Conservation (phyloP, 2,329 filamentous ascomycete genomes). For the Beauveria bassiana region DNA sequence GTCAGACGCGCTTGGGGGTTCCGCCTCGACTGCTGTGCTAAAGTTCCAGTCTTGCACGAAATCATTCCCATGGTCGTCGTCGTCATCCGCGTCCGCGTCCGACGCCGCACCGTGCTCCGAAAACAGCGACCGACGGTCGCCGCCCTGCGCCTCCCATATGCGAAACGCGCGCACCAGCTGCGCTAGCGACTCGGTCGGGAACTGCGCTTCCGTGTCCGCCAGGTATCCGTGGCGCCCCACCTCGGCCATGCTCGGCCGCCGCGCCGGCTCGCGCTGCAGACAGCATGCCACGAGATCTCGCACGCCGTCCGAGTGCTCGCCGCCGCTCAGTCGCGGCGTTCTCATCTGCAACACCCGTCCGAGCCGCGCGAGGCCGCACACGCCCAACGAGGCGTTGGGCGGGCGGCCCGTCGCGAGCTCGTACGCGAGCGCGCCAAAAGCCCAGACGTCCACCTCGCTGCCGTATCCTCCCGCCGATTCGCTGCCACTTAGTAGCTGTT, state of each 20-base stretch:
- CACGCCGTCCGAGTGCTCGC: conserved; percentile 42
- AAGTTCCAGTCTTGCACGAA: conserved; percentile 51
- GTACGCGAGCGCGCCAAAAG: conserved; percentile 58
- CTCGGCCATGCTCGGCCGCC: conserved; percentile 49
- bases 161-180: conserved; percentile 59
- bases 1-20: conserved; percentile 32
- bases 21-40: conserved; percentile 42
- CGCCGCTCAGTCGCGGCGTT: conserved; percentile 49
- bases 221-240: conserved; percentile 60
- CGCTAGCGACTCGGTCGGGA: conserved; percentile 52
- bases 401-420: conserved; percentile 60
- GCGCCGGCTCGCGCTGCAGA: conserved; percentile 47
- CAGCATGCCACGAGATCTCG: conserved; percentile 54
- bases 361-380: conserved; percentile 31
- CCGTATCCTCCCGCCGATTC: conserved; percentile 38
- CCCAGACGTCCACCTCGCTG: conserved; percentile 58
- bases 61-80: conserved; percentile 23
- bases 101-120: conserved; percentile 41
- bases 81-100: conserved; percentile 19
- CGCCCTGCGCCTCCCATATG: conserved; percentile 61
- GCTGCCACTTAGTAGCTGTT: conserved; percentile 36
- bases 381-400: conserved; percentile 41
- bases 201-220: conserved; percentile 40
- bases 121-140: conserved; percentile 53
- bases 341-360: conserved; percentile 36